Evolutionary conservation across 768 basidiomycete species (phyloP), one percentile per base, ranked within the genome.

Genomic region (Leccinum uliginosum): DNA sequence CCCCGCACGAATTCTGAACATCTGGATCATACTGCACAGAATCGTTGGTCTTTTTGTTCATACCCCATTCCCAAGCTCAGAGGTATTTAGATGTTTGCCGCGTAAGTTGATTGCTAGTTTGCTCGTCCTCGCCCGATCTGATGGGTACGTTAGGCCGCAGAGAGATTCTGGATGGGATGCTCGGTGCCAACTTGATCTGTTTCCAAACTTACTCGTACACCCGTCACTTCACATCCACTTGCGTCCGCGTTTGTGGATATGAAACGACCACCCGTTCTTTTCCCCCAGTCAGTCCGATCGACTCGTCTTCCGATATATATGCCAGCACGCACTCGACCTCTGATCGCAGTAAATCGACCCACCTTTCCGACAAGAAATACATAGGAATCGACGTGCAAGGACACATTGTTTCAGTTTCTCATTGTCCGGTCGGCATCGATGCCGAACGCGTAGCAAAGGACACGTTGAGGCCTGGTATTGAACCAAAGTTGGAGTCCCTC

Each of bases 151-250:
- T 57, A 84, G 86, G 86, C 50, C 84, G 96, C 48, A 91, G 89
- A 65, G 94, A 98, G 74, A 91, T 98, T 58, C 80, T 99, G 24
- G 93, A 98, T 61, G 97, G 96, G 35, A 97, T 99, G 92, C 87
- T 98, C 46, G 94, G 95, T 29, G 93, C 96, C 50, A 94, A 97
- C 74, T 81, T 97, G 32, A 85, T 98, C 50, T 95, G 92, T 72
- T 98, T 99, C 90, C 91, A 93, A 78, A 97, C 95, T 0, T 97
- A 96, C 73, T 94, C 93, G 3, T 96, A 97, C 76, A 86, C 89
- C 10, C 84, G 96, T 6, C 96, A 98, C 74, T 99, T 99, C 74
- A 85, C 84, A 27, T 94, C 91, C 17, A 92, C 93, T 1, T 98
- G 95, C 70, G 86, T 98, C 44, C 89, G 96, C 19, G 96, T 99